These are phyloP conservation scores for Gautieria morchelliformis DNA, from an alignment of 768 basidiomycete species.

Conservation along the genomic window DNA sequence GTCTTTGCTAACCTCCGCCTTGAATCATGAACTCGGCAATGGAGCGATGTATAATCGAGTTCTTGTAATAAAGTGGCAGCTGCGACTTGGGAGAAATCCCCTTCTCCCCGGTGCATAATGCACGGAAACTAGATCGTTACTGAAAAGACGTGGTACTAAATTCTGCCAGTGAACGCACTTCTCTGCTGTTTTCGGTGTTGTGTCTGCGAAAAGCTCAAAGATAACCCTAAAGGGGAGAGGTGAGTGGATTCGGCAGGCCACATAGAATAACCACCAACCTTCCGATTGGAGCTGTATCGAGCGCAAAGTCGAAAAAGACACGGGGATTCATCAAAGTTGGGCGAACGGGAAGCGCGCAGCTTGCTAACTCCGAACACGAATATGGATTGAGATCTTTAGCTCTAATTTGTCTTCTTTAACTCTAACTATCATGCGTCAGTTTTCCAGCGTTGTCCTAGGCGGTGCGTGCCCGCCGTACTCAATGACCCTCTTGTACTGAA, in stretches of 20 bases:
- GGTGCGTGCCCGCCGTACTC: slow-evolving; percentile 33
- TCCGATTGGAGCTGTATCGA: slow-evolving; percentile 41
- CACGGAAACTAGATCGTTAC: slow-evolving; percentile 56
- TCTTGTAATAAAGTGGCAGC: slow-evolving; percentile 77
- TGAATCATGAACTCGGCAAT: slow-evolving; percentile 77
- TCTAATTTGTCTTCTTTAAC: background rate
- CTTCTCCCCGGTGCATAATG: slow-evolving; percentile 78
- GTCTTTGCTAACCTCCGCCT: slow-evolving; percentile 48
- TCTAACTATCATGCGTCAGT: slow-evolving; percentile 45
- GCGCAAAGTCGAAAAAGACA: slow-evolving; percentile 59
- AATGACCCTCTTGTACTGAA: background rate
- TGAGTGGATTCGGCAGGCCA: slow-evolving; percentile 1
- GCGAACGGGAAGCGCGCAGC: background rate
- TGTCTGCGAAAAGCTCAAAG: slow-evolving; percentile 68
- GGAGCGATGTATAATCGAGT: slow-evolving; percentile 65
- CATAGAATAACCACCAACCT: slow-evolving; percentile 30
- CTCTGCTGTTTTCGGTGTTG: slow-evolving; percentile 66
- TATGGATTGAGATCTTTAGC: background rate
- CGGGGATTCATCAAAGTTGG: slow-evolving; percentile 33
- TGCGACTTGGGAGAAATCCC: slow-evolving; percentile 56
- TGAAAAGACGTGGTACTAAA: background rate
- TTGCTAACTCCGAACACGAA: background rate
- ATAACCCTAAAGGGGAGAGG: slow-evolving; percentile 37
- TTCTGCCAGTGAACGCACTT: slow-evolving; percentile 42
- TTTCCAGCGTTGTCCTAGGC: slow-evolving; percentile 72